Evolutionary conservation across 805 yeast genomes (phyloP).

Genomic region (Metschnikowia drakensbergensis): DNA sequence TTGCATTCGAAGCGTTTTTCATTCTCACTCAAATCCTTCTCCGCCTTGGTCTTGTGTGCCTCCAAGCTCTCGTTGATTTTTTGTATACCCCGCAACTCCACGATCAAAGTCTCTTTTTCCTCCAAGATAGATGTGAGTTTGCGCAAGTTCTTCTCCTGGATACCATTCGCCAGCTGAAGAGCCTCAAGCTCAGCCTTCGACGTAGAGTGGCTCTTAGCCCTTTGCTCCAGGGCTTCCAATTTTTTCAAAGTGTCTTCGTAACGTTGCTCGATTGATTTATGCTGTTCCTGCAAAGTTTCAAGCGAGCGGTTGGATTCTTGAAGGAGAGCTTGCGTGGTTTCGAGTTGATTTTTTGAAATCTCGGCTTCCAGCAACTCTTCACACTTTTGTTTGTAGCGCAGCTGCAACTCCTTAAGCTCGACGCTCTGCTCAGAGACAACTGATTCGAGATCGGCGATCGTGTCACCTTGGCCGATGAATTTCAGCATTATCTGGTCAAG

Average conservation of each 20-base stretch:
- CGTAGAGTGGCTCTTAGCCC: background rate
- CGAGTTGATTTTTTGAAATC: background rate
- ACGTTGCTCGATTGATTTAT: background rate
- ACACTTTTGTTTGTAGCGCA: background rate
- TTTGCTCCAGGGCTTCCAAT: background rate
- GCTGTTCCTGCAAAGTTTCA: background rate
- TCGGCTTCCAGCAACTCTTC: conserved; percentile 1
- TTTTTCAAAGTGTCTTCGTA: background rate
- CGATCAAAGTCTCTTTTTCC: conserved; percentile 3
- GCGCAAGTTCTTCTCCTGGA: conserved; percentile 2
- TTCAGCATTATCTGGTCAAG: conserved; percentile 1
- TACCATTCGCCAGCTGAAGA: conserved; percentile 1
- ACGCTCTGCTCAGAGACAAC: conserved; percentile 1
- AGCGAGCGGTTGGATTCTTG: background rate
- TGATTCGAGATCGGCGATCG: background rate
- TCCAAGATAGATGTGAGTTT: conserved; percentile 4
- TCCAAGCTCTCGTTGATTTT: conserved; percentile 1
- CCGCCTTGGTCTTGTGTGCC: conserved; percentile 2
- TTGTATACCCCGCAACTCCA: conserved; percentile 2
- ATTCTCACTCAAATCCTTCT: background rate
- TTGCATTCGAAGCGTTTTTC: background rate
- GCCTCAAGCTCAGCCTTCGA: background rate
- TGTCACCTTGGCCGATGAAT: conserved; percentile 2
- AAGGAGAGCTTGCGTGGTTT: background rate
- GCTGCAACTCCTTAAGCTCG: background rate